Evolutionary conservation across 164 flowering plant genomes (phyloP).

Genomic region (Macadamia integrifolia): DNA sequence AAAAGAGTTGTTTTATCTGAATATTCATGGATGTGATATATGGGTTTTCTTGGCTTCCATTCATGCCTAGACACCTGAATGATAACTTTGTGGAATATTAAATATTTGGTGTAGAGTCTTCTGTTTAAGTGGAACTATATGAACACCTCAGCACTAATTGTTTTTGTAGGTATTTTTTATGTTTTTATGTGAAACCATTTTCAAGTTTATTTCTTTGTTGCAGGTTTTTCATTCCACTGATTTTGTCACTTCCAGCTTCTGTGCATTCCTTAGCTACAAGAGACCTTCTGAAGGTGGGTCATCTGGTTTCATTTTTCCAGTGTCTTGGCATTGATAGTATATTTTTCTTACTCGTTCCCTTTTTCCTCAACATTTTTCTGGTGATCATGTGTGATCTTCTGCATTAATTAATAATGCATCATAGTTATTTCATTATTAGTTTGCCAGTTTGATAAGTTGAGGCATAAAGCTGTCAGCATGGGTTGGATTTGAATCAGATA

Average conservation of each 20-base stretch:
- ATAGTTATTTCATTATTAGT: neutral
- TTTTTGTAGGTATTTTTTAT: neutral
- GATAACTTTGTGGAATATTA: too few relatives aligned
- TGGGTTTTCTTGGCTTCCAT: too few relatives aligned
- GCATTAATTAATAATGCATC: neutral
- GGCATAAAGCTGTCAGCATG: too few relatives aligned
- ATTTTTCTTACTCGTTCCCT: neutral
- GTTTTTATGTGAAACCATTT: neutral
- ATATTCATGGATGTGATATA: too few relatives aligned
- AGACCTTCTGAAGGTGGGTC: slow-evolving; percentile 70
- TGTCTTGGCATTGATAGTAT: neutral
- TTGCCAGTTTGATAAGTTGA: too few relatives aligned
- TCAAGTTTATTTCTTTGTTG: slow-evolving; percentile 6
- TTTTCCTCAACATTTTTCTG: too few relatives aligned
- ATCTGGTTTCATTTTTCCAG: neutral
- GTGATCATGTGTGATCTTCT: too few relatives aligned
- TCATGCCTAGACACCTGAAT: too few relatives aligned
- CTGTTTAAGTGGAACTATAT: neutral
- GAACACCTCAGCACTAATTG: neutral
- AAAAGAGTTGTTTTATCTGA: too few relatives aligned
- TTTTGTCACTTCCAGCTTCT: slow-evolving; percentile 75
- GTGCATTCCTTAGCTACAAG: slow-evolving; percentile 74
- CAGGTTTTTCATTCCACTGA: slow-evolving; percentile 80
- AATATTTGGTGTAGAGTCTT: neutral
- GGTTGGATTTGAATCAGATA: too few relatives aligned